These are phyloP conservation scores for Chytriomyces sp. DNA, from an alignment of 192 early-diverging fungal genomes.

Conservation along the genomic window DNA sequence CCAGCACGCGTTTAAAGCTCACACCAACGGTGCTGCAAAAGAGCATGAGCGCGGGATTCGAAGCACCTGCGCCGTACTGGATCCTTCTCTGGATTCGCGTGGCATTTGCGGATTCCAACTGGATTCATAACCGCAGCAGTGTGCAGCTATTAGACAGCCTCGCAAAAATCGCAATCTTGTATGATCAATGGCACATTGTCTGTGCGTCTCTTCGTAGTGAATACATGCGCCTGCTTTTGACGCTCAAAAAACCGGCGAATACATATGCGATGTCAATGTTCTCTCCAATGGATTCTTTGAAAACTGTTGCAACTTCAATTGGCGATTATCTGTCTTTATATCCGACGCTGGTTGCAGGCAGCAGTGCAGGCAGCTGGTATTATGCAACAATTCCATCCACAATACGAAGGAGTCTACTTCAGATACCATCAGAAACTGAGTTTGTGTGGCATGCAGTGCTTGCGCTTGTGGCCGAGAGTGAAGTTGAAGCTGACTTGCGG, in stretches of 20 bases:
- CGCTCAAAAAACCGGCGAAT: neutral
- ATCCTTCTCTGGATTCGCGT: conserved; percentile 25
- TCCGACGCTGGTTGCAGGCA: conserved; percentile 32
- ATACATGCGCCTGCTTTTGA: conserved; percentile 9
- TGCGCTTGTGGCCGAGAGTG: conserved; percentile 34
- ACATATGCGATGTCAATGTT: conserved; percentile 22
- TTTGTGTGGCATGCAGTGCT: conserved; percentile 35
- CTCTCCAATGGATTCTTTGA: conserved; percentile 28
- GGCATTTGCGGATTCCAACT: conserved; percentile 36
- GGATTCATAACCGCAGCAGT: conserved; percentile 29
- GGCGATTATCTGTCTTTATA: conserved; percentile 25
- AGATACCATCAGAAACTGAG: conserved; percentile 27
- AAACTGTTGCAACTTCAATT: conserved; percentile 25
- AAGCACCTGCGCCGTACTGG: neutral
- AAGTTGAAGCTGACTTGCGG: conserved; percentile 41
- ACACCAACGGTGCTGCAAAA: neutral
- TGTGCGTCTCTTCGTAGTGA: conserved; percentile 10
- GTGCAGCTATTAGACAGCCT: conserved; percentile 35
- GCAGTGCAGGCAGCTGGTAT: neutral
- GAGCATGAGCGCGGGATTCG: neutral
- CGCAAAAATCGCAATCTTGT: conserved; percentile 16
- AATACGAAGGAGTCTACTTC: neutral
- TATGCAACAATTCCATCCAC: neutral
- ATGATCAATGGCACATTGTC: neutral
- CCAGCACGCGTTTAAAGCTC: neutral